A percentile compares a stretch with the other conserved stretches of the same genome.
phyloP scores from a whole-genome alignment of 352 stramenopile genomes.

The Plasmopara viticola region DNA sequence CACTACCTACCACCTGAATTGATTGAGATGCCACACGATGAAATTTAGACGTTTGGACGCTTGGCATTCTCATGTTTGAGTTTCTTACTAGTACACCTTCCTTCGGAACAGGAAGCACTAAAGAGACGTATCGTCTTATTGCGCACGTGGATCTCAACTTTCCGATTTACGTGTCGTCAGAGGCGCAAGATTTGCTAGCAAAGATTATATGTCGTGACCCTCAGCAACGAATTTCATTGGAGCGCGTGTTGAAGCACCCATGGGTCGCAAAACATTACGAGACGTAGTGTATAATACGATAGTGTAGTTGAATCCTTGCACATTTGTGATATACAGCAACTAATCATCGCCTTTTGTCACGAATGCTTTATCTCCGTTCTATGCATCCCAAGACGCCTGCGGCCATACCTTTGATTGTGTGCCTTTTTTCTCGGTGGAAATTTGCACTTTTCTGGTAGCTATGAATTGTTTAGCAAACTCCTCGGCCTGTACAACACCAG shows the following conservation, averaged over 20 bases:
- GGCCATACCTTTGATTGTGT: constrained; percentile 5
- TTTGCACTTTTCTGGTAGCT: constrained; percentile 66
- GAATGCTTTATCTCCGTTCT: constrained; percentile 9
- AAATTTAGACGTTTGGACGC: constrained; percentile 95
- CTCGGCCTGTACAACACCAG: constrained; percentile 28
- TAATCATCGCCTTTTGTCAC: constrained; percentile 2
- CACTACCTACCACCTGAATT: constrained; percentile 99
- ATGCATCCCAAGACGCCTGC: constrained; percentile 5
- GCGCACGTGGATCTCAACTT: constrained; percentile 95
- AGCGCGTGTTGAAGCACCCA: constrained; percentile 91
- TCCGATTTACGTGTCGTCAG: constrained; percentile 85
- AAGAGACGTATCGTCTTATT: constrained; percentile 97
- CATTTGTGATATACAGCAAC: constrained; percentile 16
- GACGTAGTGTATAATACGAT: constrained; percentile 18
- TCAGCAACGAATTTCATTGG: constrained; percentile 88
- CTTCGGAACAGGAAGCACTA: constrained; percentile 93
- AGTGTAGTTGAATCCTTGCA: constrained; percentile 16
- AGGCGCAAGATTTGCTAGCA: constrained; percentile 92
- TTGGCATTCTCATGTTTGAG: constrained; percentile 99
- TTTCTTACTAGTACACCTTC: constrained; percentile 96
- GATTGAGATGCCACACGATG: constrained; percentile 97
- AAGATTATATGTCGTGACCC: constrained; percentile 95
- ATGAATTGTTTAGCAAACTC: constrained; percentile 70
- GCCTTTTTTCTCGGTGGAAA: constrained; percentile 30
- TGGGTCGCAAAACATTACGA: constrained; percentile 88